Conservation (phyloP, 2,329 filamentous ascomycete species). For the Colletotrichum salicis region DNA sequence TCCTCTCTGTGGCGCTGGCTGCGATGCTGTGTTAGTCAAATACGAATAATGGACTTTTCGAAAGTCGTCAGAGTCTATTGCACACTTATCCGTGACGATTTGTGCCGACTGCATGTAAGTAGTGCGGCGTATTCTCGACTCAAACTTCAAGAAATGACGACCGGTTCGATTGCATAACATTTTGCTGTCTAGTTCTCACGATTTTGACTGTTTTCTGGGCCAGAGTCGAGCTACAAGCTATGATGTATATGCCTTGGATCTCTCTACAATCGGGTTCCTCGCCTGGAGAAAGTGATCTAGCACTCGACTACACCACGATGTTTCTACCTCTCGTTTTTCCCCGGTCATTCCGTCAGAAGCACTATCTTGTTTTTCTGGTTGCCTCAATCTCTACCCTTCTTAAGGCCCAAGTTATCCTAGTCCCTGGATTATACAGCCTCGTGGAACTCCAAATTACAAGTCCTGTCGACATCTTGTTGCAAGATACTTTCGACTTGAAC, state of each 20-base stretch:
- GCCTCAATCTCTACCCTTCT: neutral
- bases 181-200: neutral
- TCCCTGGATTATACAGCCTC: constrained; percentile 17
- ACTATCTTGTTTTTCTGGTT: constrained; percentile 4
- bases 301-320: constrained; percentile 14
- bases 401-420: constrained; percentile 10
- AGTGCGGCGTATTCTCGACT: neutral
- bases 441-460: neutral
- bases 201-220: constrained; percentile 12
- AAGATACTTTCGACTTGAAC: constrained; percentile 5
- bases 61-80: neutral
- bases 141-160: too few relatives aligned
- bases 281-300: neutral
- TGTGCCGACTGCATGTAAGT: constrained; percentile 18
- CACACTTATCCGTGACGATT: constrained; percentile 20
- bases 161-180: neutral
- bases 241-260: constrained; percentile 23
- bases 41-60: constrained; percentile 1
- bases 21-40: constrained; percentile 9
- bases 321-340: neutral
- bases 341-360: constrained; percentile 2
- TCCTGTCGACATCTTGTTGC: neutral
- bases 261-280: neutral
- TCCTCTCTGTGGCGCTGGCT: neutral
- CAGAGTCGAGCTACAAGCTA: constrained; percentile 20